phyloP scores from a whole-genome alignment of 2,329 filamentous ascomycete genomes.

The Colletotrichum neosansevieriae region DNA sequence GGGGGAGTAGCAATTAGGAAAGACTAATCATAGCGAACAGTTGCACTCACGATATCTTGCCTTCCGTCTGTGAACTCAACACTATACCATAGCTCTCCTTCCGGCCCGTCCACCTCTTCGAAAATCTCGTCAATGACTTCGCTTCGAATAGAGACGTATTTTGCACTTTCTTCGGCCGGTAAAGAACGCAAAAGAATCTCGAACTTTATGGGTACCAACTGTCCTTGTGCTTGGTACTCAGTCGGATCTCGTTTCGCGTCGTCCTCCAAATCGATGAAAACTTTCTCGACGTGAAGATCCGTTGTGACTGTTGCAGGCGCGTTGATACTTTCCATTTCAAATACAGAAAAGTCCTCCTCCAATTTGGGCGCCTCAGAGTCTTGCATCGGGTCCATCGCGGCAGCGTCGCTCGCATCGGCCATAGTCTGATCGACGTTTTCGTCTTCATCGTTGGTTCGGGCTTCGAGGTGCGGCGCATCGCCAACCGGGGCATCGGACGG shows the following conservation, averaged over 20 bases:
- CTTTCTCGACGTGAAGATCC: background rate
- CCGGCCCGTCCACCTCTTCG: slow-evolving; percentile 45
- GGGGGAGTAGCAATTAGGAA: too few species aligned
- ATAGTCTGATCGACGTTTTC: background rate
- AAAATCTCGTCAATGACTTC: slow-evolving; percentile 53
- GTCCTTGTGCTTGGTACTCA: background rate
- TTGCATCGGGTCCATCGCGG: background rate
- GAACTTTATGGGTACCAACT: slow-evolving; percentile 37
- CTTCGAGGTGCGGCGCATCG: background rate
- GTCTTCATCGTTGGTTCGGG: background rate
- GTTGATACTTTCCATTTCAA: background rate
- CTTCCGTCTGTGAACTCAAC: slow-evolving; percentile 62
- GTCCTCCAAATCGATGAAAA: background rate
- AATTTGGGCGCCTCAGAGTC: background rate
- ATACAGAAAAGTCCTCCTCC: background rate
- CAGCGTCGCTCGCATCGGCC: background rate
- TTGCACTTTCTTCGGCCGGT: slow-evolving; percentile 42
- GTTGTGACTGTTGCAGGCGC: background rate
- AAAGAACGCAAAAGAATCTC: slow-evolving; percentile 50
- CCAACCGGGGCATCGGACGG: background rate
- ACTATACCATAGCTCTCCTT: slow-evolving; percentile 47
- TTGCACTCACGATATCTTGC: slow-evolving; percentile 57
- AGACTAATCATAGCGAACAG: slow-evolving; percentile 1
- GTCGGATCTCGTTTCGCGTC: background rate
- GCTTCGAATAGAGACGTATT: slow-evolving; percentile 51